Base-by-base conservation (phyloP, 176 grass and related monocot species). In the Zea luxurians region DNA sequence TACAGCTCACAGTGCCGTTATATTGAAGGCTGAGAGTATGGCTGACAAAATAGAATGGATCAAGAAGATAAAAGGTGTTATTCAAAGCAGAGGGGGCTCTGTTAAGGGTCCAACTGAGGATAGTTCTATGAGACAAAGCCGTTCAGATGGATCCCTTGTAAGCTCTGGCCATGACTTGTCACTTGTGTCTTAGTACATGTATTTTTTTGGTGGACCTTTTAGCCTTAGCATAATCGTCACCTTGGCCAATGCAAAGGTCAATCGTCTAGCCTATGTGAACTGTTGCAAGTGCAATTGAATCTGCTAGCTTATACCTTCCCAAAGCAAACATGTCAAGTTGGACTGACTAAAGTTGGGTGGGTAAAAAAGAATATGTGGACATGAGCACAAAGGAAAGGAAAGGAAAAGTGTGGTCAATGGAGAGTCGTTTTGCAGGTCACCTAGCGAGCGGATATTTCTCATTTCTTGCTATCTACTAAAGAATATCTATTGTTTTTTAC, bases 81-180 rank as follows among this genome's bases (percentile, higher is more conserved):
- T 90, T 83, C 75, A 88, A 78, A 81, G 88, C 45, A 99, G 89
- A 83, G 92, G 85, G 53, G 87, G 87, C 40, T 85, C 87, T 85
- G 82, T 89, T 38, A 90, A 80, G 71, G 92, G 92, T 71, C 80
- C 85, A 55, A 85, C 78, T 27, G 92, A 99, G 71, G 88, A 86
- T 82, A 83, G 85, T 78, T 83, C 88, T 68, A 89, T 99, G 55
- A 86, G 96, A 48, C 96, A 95, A 79, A 99, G 92, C 78, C 92
- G 78, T 87, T 95, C 96, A 82, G 96, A 99, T 87, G 96, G 96
- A 61, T 99, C 96, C 75, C 86, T 95, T 77, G 96, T 99, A 92
- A 92, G 89, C 78, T 80, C 48, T 61, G 61, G 9, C 18, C 15
- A 37, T 61, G 43, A 13, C 71, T 64, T 61, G 12, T 57, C 17